Evolutionary conservation across 106 monocot genomes (phyloP).

Genomic region (Hemerocallis citrina): DNA sequence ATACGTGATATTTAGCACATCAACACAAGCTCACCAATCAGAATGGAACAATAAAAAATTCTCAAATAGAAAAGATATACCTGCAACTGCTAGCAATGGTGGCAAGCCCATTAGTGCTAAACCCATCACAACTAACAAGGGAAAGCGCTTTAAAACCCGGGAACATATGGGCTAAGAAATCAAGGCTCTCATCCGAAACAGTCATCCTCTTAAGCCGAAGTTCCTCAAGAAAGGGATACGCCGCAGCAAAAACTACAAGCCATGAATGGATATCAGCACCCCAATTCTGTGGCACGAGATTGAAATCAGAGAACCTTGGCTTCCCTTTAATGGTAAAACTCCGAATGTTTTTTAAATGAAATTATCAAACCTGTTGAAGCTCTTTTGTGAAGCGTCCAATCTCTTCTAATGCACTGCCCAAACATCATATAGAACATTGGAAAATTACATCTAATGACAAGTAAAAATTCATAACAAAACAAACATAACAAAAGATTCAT

Average conservation of each 20-base stretch:
- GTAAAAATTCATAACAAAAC: too few relatives aligned
- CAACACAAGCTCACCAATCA: background rate
- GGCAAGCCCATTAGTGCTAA: slow-evolving; percentile 9
- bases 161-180: slow-evolving; percentile 6
- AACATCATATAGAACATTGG: too few relatives aligned
- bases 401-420: too few relatives aligned
- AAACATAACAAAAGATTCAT: too few relatives aligned
- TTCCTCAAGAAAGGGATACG: slow-evolving; percentile 11
- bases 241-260: slow-evolving; percentile 2
- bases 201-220: slow-evolving; percentile 15
- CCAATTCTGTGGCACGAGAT: slow-evolving; percentile 9
- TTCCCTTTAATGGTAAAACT: slow-evolving; percentile 11
- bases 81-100: background rate
- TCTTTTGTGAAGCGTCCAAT: too few relatives aligned
- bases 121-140: slow-evolving; percentile 10
- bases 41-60: background rate
- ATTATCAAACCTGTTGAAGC: too few relatives aligned
- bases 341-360: too few relatives aligned
- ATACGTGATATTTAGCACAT: background rate
- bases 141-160: slow-evolving; percentile 12
- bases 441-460: too few relatives aligned
- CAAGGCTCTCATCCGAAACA: slow-evolving; percentile 11
- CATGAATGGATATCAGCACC: slow-evolving; percentile 7
- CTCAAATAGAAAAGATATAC: background rate
- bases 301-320: slow-evolving; percentile 14